Evolutionary conservation across 176 grass and related monocot genomes (phyloP), one percentile per base, ranked within the genome.

Genomic region (Zoysia japonica): DNA sequence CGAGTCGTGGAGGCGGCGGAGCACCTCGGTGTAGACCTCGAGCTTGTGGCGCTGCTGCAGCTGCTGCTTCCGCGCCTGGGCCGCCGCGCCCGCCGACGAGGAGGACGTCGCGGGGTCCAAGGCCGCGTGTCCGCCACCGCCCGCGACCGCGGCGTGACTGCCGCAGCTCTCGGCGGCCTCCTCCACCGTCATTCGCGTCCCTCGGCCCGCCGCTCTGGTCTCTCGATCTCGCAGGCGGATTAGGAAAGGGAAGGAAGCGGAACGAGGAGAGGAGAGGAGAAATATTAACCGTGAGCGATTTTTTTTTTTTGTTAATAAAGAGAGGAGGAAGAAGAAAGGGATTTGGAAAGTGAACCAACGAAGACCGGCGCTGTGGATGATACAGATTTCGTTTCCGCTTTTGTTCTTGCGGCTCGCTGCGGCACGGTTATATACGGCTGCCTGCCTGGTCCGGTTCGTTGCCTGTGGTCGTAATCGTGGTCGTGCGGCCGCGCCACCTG

Each of bases 141-240:
- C 28, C 28, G 28, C 63, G 6, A 47, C 64, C 28, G 81, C 85
- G 4, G 85, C 85, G 70, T 89, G 78, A 70, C 88, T 88, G 51
- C 88, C 88, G 85, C 91, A 88, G 85, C 87, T 90, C 85, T 88
- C 91, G 9, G 90, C 82, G 75, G 82, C 82, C 78, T 80, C 85
- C 70, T 93, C 91, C 79, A 88, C 86, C 85, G 70, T 76, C 91
- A 93, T 89, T 53, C 62, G 36, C 35, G 44, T 38, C 5, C 17
- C 60, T n/a, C 75, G 14, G 57, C 5, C 62, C 56, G 43, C 80
- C 42, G 51, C 61, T 45, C 72, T 65, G 76, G 74, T 57, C 59
- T 63, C 71, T 68, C 71, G 70, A 62, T 69, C 64, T 43, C 51
- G 44, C 49, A 64, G 70, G 37, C 19, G 40, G 67, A 81, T 89